Conservation (phyloP, 192 early-diverging fungal species). For the Entomortierella parvispora region DNA sequence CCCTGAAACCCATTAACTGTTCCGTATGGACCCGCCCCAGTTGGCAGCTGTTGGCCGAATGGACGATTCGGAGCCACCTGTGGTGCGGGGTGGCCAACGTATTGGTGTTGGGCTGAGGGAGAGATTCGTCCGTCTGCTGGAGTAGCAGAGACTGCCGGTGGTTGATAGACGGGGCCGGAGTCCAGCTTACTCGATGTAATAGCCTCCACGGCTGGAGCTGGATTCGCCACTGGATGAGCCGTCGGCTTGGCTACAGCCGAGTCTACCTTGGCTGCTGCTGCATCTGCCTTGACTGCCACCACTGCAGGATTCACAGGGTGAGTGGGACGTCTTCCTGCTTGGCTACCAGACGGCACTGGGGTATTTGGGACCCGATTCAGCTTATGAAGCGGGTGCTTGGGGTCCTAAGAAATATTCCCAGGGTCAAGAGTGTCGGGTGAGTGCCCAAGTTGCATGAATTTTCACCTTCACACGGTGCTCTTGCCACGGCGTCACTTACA, state of each 20-base stretch:
- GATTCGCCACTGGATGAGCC: neutral
- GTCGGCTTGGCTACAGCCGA: neutral
- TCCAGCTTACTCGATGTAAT: neutral
- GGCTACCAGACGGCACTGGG: constrained; percentile 3
- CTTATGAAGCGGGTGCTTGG: constrained; percentile 18
- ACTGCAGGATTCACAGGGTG: constrained; percentile 4
- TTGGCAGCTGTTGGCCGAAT: constrained; percentile 1
- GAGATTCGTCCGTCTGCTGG: constrained; percentile 16
- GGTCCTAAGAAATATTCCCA: constrained; percentile 14
- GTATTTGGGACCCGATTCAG: constrained; percentile 9
- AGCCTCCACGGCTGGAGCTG: neutral
- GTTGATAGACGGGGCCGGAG: constrained; percentile 1
- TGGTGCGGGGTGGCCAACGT: neutral
- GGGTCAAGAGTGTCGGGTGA: neutral
- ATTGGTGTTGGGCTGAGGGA: constrained; percentile 18
- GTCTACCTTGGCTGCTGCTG: neutral
- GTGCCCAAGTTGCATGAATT: neutral
- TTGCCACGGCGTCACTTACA: constrained; percentile 13
- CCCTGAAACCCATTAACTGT: constrained; percentile 9
- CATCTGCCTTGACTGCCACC: neutral
- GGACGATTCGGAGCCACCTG: neutral
- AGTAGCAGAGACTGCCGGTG: constrained; percentile 9
- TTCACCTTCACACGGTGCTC: no score
- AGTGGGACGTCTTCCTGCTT: constrained; percentile 19
- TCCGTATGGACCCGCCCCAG: constrained; percentile 1